phyloP scores from a whole-genome alignment of 176 grass and related monocot genomes.

The Puccinellia tenuiflora region DNA sequence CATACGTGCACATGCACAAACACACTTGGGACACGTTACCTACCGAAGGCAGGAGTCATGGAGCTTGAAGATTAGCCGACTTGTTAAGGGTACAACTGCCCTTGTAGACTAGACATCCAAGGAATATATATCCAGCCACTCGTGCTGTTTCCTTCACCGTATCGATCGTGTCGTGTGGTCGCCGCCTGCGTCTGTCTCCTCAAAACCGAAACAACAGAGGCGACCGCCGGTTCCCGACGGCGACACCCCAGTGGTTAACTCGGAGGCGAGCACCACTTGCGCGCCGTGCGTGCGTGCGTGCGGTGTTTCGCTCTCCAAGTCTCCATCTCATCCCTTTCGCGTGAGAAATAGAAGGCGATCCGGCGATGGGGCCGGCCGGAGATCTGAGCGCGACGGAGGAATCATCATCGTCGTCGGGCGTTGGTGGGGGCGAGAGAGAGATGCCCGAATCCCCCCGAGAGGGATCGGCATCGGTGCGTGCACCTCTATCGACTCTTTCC shows the following conservation, averaged over 20 bases:
- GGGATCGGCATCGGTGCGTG: conserved; percentile 10
- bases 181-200: too few species aligned
- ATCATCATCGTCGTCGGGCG: conserved; percentile 14
- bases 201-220: too few species aligned
- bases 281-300: conserved; percentile 29
- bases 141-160: too few species aligned
- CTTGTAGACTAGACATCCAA: too few species aligned
- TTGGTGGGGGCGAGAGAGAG: background rate
- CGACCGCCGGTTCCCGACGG: background rate
- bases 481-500: background rate
- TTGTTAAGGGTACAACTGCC: too few species aligned
- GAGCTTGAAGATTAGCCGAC: too few species aligned
- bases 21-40: too few species aligned
- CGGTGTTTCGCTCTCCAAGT: background rate
- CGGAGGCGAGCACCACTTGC: background rate
- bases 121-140: too few species aligned
- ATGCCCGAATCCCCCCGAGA: conserved; percentile 29
- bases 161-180: too few species aligned
- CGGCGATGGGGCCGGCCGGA: conserved; percentile 12
- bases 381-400: conserved; percentile 41
- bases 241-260: background rate
- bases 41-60: too few species aligned
- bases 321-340: background rate
- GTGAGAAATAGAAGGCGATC: conserved; percentile 1
- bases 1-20: too few species aligned